Evolutionary conservation across 768 basidiomycete species (phyloP).

Genomic region (Boletus rex-veris): DNA sequence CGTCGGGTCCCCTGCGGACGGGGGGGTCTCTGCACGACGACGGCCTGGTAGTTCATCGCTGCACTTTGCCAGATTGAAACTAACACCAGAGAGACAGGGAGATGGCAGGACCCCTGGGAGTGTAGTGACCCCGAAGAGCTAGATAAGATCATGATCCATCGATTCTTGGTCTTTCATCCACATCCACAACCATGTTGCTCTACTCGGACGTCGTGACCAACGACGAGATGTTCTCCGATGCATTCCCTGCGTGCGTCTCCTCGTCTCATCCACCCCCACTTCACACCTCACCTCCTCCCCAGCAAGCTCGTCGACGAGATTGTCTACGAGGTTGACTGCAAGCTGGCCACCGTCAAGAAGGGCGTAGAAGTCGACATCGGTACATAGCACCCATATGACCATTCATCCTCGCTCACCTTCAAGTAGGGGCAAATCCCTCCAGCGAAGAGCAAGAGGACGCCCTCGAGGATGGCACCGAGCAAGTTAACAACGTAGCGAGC

Average conservation of each 20-base stretch:
- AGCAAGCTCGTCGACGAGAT: slow-evolving; percentile 78
- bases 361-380: slow-evolving; percentile 90
- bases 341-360: slow-evolving; percentile 60
- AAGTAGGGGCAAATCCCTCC: slow-evolving; percentile 86
- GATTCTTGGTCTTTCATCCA: not conserved
- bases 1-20: slow-evolving; percentile 58
- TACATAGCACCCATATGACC: slow-evolving; percentile 27
- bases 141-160: slow-evolving; percentile 20
- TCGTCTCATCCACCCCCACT: not conserved
- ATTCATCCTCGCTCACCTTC: slow-evolving; percentile 5
- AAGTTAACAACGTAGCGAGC: slow-evolving; percentile 87
- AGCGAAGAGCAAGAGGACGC: slow-evolving; percentile 81
- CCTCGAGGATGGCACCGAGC: slow-evolving; percentile 70
- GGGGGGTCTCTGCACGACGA: slow-evolving; percentile 56
- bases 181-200: slow-evolving; percentile 56
- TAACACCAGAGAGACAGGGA: too few relatives aligned
- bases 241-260: slow-evolving; percentile 71
- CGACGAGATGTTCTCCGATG: slow-evolving; percentile 95
- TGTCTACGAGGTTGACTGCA: slow-evolving; percentile 86
- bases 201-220: slow-evolving; percentile 68
- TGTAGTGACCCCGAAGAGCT: slow-evolving; percentile 1
- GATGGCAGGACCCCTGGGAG: slow-evolving; percentile 8
- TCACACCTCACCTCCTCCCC: slow-evolving; percentile 11
- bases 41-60: slow-evolving; percentile 78
- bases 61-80: too few relatives aligned